Conservation (phyloP, 176 grass and related monocot genomes). For the Puya raimondii region DNA sequence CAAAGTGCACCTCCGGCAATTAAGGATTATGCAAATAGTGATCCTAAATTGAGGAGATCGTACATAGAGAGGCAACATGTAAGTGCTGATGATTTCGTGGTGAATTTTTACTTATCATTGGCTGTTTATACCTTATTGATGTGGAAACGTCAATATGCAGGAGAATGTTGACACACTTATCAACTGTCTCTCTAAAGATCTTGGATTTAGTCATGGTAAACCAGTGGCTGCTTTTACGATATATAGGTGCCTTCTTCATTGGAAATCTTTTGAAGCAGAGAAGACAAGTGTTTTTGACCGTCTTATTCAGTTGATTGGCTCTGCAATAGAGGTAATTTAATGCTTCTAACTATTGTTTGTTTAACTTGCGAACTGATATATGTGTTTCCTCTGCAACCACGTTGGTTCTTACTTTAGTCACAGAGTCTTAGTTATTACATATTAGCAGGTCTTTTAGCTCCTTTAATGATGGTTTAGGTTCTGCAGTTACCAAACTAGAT, state of each 20-base stretch:
- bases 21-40: conserved; percentile 57
- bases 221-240: conserved; percentile 88
- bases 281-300: conserved; percentile 95
- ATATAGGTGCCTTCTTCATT: conserved; percentile 95
- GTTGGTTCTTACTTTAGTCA: conserved; percentile 11
- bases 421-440: neutral
- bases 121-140: conserved; percentile 10
- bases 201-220: conserved; percentile 81
- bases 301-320: conserved; percentile 94
- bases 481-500: neutral
- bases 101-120: conserved; percentile 7
- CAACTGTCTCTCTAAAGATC: conserved; percentile 59
- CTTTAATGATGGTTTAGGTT: neutral
- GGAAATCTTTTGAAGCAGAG: conserved; percentile 98
- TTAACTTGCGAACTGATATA: neutral
- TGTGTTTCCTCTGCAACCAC: neutral
- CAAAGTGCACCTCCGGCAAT: conserved; percentile 86
- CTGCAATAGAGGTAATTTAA: conserved; percentile 84
- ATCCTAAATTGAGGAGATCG: conserved; percentile 61
- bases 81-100: conserved; percentile 21
- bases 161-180: conserved; percentile 84
- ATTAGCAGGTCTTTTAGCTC: neutral
- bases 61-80: conserved; percentile 70
- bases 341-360: conserved; percentile 3
- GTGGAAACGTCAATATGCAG: conserved; percentile 39